Base-by-base conservation (phyloP, 371 early-diverging fungal genomes). In the Mucor plumbeus region DNA sequence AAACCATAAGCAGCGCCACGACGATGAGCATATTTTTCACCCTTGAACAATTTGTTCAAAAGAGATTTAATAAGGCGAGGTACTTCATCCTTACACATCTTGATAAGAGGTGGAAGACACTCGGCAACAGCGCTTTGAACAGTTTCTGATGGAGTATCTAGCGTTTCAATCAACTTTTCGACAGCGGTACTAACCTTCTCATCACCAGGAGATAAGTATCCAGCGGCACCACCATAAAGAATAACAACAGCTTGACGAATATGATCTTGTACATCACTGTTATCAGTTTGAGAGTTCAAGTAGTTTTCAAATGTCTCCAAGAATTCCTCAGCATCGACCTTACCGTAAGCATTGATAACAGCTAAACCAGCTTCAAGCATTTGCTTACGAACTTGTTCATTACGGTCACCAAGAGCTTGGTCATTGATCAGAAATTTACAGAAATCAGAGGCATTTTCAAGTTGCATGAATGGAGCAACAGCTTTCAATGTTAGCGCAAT, bases 1-100 rank as follows among this genome's bases (percentile, higher is more conserved):
- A 98, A 77, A 65, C 98, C 99, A 74, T 93, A 99, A 4, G 99
- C 99, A 17, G 95, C 95, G 57, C 99, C 99, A 44, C 97, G 92
- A 17, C 98, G 91, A 57, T 88, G 86, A 17, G 94, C 95, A 72
- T 96, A 98, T 74, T 90, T 92, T 62, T 85, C 87, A 19, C 89
- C 86, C 50, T 87, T 83, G 76, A 91, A 90, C 15, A 93, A 68
- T 65, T 84, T 87, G 15, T 92, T 81, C 68, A 94, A 76, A n/a
- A 97, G 78, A 35, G 75, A 59, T 58, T 89, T 81, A 55, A 94
- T 75, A 43, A 95, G 79, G 4, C 72, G 70, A 21, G 91, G 88
- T 1, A 90, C 89, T 35, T 84, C 85, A 4, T 84, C 84, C 65
- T 84, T 85, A 61, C 89, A 81, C 63, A 82, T 84, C 74, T 93